phyloP scores from a whole-genome alignment of 805 yeast genomes.

The Pichia nanzhaoensis region DNA sequence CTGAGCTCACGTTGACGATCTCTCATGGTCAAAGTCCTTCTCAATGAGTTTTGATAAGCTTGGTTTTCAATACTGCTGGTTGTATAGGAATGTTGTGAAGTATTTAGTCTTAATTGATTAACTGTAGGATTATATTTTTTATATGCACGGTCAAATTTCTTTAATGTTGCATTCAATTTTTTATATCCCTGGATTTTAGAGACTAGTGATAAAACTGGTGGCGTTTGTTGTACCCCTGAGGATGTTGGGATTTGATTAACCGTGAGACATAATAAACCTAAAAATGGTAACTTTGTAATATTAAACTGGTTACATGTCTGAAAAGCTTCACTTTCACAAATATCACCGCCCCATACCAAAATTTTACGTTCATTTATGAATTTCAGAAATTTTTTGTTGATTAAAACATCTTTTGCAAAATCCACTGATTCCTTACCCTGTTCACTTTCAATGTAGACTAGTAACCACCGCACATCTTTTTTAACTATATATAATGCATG shows the following conservation, averaged over 20 bases:
- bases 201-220: slow-evolving; percentile 55
- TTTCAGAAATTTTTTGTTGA: slow-evolving; percentile 42
- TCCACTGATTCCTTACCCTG: slow-evolving; percentile 55
- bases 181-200: slow-evolving; percentile 58
- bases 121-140: slow-evolving; percentile 58
- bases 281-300: slow-evolving; percentile 72
- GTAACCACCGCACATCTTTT: slow-evolving; percentile 60
- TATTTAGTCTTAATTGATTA: slow-evolving; percentile 33
- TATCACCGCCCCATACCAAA: slow-evolving; percentile 83
- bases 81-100: slow-evolving; percentile 36
- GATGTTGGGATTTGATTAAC: slow-evolving; percentile 48
- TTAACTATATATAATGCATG: slow-evolving; percentile 70
- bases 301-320: slow-evolving; percentile 73
- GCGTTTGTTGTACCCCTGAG: slow-evolving; percentile 44
- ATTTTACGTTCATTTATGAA: slow-evolving; percentile 45
- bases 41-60: slow-evolving; percentile 66
- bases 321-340: slow-evolving; percentile 72
- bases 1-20: slow-evolving; percentile 22
- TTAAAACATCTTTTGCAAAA: slow-evolving; percentile 49
- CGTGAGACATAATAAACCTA: slow-evolving; percentile 69
- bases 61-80: slow-evolving; percentile 68
- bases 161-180: slow-evolving; percentile 30
- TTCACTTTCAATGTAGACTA: slow-evolving; percentile 67
- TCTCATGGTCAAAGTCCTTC: slow-evolving; percentile 41
- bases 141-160: slow-evolving; percentile 31